These are phyloP conservation scores for Colletotrichum falcatum DNA, from an alignment of 2,329 filamentous ascomycete genomes.

Conservation along the genomic window DNA sequence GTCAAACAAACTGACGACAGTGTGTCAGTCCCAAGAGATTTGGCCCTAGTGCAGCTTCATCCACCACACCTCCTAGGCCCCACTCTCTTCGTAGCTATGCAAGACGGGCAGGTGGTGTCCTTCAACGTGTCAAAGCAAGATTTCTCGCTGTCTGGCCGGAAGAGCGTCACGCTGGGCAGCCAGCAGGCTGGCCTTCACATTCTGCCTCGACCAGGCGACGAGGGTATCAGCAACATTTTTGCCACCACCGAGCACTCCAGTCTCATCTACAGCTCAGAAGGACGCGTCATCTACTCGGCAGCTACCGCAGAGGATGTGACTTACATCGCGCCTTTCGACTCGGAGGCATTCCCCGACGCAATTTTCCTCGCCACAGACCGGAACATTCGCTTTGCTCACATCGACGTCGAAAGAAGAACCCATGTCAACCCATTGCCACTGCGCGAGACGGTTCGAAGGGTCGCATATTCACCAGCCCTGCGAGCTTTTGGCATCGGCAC, in stretches of 20 bases:
- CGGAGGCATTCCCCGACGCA: constrained; percentile 81
- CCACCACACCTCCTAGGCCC: constrained; percentile 68
- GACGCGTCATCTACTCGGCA: constrained; percentile 90
- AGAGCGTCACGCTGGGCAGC: constrained; percentile 86
- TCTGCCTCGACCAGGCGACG: constrained; percentile 69
- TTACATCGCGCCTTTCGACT: constrained; percentile 84
- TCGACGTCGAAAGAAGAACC: constrained; percentile 88
- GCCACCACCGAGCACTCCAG: constrained; percentile 95
- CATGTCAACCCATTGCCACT: constrained; percentile 86
- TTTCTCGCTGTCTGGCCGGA: constrained; percentile 77
- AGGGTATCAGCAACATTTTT: constrained; percentile 83
- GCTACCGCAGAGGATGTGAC: constrained; percentile 90
- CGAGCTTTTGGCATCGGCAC: constrained; percentile 90
- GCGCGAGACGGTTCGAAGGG: constrained; percentile 84
- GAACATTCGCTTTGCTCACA: constrained; percentile 81
- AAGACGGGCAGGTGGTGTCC: constrained; percentile 90
- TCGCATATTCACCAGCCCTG: constrained; percentile 84
- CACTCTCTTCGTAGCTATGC: constrained; percentile 89
- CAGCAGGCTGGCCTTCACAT: constrained; percentile 85
- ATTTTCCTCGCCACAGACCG: constrained; percentile 83
- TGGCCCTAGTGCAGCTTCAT: constrained; percentile 83
- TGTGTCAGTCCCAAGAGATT: constrained; percentile 83
- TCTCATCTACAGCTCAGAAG: constrained; percentile 90
- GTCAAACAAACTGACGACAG: constrained; percentile 72
- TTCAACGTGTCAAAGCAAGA: constrained; percentile 76